Evolutionary conservation across 1,284 basidiomycete genomes (phyloP).

Genomic region (Sanghuangporus baumii): DNA sequence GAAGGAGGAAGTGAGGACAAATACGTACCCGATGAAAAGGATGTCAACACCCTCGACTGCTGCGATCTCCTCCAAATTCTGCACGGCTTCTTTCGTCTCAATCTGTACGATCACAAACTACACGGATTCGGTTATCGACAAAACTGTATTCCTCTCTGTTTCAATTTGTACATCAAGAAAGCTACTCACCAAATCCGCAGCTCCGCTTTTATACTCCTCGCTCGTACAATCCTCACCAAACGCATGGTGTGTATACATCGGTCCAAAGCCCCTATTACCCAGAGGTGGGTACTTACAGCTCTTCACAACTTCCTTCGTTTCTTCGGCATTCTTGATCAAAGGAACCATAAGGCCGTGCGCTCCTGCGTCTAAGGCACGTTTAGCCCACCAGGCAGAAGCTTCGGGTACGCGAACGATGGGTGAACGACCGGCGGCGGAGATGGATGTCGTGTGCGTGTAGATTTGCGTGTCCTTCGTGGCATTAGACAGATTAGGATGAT

Average conservation of each 20-base stretch:
- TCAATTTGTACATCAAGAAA: neutral
- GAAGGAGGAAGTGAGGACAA: neutral
- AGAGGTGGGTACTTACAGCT: constrained; percentile 27
- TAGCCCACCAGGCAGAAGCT: constrained; percentile 16
- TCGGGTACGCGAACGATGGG: constrained; percentile 18
- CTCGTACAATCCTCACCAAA: constrained; percentile 23
- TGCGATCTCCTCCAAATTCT: constrained; percentile 17
- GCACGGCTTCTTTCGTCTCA: constrained; percentile 21
- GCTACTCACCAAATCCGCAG: constrained; percentile 20
- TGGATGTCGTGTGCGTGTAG: constrained; percentile 14
- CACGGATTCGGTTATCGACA: neutral
- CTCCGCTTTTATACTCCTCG: constrained; percentile 23
- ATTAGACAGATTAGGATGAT: neutral
- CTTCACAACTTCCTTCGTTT: constrained; percentile 25
- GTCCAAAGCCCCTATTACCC: constrained; percentile 28
- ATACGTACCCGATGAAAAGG: constrained; percentile 17
- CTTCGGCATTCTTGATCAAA: constrained; percentile 26
- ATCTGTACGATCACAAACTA: constrained; percentile 27
- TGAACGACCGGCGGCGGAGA: constrained; percentile 14
- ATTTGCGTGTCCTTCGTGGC: constrained; percentile 11
- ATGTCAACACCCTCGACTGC: constrained; percentile 24
- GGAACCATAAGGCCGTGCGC: constrained; percentile 30
- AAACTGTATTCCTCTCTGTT: neutral
- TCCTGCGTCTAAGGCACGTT: constrained; percentile 26
- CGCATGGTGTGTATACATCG: constrained; percentile 30